Base-by-base conservation (phyloP, 2,329 filamentous ascomycete genomes). In the Teratosphaeria destructans region DNA sequence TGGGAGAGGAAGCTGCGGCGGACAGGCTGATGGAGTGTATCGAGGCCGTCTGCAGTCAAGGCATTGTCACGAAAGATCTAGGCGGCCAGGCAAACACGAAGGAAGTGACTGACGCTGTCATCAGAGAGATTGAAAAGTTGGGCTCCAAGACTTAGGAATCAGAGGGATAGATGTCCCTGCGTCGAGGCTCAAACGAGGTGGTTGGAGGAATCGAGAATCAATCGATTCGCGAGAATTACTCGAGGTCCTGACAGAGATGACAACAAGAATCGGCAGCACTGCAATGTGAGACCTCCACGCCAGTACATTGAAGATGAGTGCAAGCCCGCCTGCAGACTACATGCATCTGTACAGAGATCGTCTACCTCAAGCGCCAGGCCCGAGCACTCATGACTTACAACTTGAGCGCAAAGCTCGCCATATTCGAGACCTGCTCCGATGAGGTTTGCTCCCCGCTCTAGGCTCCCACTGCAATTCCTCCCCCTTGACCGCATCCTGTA, bases 41-140 rank as follows among this genome's bases (percentile, higher is more conserved):
- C 12, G 85, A 87, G 69, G 81, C 81, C 61, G 83, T 86, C 14
- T 82, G 81, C 10, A 81, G 81, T 19, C 67, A 75, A 27, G 56
- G 61, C 3, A 79, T 78, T 0, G 70, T 85, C 37, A 87, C 85
- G 2, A 78, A 73, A 35, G 84, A 87, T 70, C 78, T 87, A 65
- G 82, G 82, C 49, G 85, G 85, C 0, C 75, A 73, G 26, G 79
- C 79, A 2, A 78, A 75, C 2, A 87, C 85, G 0, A 77, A 80
- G 65, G 79, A 80, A 58, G 79, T 87, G 19, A 85, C 84, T 1
- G 77, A 81, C 35, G 83, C 83, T 1, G 78, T 84, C 10, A 79
- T 80, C 60, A 71, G 69, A 35, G 79, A 82, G 70, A 78, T 83
- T 59, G 75, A 79, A 68, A 58, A 43, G 54, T 29, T 23, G 6